A percentile compares a stretch with the other conserved stretches of the same genome.
phyloP scores from a whole-genome alignment of 345 rosid species.

The Salix udensis region DNA sequence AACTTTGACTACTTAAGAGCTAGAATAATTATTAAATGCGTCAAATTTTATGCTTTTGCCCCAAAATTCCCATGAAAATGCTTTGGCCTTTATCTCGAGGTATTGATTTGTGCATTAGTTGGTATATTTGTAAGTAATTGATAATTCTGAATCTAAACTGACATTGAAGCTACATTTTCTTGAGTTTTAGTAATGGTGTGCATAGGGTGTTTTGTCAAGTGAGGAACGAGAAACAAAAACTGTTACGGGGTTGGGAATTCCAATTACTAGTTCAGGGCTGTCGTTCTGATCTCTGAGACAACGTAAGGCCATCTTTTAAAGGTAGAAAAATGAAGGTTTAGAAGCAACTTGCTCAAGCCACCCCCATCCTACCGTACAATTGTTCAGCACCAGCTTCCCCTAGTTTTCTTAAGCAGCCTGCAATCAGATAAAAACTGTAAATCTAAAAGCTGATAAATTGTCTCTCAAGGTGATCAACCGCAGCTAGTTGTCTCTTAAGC shows the following conservation, averaged over 20 bases:
- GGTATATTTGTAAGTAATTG: background rate
- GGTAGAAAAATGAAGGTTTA: background rate
- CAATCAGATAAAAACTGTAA: background rate
- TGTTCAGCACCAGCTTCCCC: background rate
- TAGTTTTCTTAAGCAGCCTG: background rate
- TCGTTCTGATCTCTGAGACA: background rate
- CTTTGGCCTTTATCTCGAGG: too few relatives aligned
- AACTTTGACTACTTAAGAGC: background rate
- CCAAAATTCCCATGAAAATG: background rate
- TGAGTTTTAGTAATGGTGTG: background rate
- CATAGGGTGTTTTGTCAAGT: background rate
- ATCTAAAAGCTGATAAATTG: background rate
- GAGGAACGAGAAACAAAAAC: background rate
- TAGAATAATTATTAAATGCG: background rate
- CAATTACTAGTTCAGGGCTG: background rate
- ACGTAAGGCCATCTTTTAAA: background rate
- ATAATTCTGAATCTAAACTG: background rate
- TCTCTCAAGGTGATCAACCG: background rate
- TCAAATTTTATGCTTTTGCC: background rate
- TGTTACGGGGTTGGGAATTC: background rate
- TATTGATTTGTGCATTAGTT: too few relatives aligned
- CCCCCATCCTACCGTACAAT: background rate
- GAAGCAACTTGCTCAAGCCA: background rate
- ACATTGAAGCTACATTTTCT: background rate
- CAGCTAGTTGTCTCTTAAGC: background rate